These are phyloP conservation scores for Metarhizium anisopliae DNA, from an alignment of 2,329 filamentous ascomycete genomes.

Conservation along the genomic window DNA sequence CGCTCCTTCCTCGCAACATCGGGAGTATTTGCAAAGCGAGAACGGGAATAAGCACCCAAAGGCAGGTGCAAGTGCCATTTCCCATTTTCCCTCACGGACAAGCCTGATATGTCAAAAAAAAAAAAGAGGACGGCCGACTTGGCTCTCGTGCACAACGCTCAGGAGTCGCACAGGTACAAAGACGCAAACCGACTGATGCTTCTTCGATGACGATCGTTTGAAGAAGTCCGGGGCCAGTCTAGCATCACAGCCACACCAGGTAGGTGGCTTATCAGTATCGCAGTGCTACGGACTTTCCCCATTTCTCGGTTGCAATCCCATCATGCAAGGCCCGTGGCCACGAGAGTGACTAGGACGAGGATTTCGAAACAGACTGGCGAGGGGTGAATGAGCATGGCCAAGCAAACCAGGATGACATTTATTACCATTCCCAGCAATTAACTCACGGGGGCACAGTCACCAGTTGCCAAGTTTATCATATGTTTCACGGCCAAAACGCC, in stretches of 20 bases:
- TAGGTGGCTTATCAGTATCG: not conserved
- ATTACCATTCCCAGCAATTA: too few species aligned
- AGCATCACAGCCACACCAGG: not conserved
- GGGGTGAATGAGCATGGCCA: not conserved
- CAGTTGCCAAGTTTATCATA: not conserved
- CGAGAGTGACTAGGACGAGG: not conserved
- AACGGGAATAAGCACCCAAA: not conserved
- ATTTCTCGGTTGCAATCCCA: too few species aligned
- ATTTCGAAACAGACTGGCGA: not conserved
- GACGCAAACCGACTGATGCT: not conserved
- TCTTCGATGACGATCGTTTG: not conserved
- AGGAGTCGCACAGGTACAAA: not conserved
- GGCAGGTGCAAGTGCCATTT: not conserved
- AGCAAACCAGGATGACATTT: not conserved
- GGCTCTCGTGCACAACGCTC: not conserved
- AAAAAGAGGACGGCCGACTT: not conserved
- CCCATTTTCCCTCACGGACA: not conserved
- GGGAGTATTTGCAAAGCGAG: too few species aligned
- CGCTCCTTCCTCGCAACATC: too few species aligned
- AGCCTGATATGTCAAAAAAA: too few species aligned
- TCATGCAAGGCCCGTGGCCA: not conserved
- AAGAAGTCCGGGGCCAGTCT: not conserved
- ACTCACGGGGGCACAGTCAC: too few species aligned
- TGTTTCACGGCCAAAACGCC: conserved; percentile 1
- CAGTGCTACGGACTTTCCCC: too few species aligned